These are phyloP conservation scores for Fusarium sp. DNA, from an alignment of 2,329 filamentous ascomycete genomes.

Conservation along the genomic window DNA sequence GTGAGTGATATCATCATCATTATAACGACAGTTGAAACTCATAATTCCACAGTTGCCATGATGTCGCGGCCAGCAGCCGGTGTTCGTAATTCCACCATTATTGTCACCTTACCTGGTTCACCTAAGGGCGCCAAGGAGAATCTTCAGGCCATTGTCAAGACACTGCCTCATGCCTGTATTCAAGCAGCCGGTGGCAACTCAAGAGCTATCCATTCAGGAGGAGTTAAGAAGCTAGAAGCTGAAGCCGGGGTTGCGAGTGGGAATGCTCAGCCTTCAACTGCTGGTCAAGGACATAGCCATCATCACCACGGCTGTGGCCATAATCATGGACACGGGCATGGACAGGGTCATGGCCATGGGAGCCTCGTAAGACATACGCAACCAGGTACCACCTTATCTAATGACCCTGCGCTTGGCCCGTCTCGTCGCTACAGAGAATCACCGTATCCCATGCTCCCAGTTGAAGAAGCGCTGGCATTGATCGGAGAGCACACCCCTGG, in stretches of 20 bases:
- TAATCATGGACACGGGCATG: slow-evolving; percentile 61
- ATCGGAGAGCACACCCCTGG: slow-evolving; percentile 81
- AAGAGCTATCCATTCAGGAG: slow-evolving; percentile 81
- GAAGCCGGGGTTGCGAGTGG: slow-evolving; percentile 76
- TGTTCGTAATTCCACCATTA: slow-evolving; percentile 82
- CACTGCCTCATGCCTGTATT: slow-evolving; percentile 94
- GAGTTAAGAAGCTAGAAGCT: slow-evolving; percentile 84
- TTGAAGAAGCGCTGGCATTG: slow-evolving; percentile 81
- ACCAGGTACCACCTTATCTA: slow-evolving; percentile 69
- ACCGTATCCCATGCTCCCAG: slow-evolving; percentile 91
- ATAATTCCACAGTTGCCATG: slow-evolving; percentile 78
- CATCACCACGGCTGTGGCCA: slow-evolving; percentile 67
- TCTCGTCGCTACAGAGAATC: slow-evolving; percentile 83
- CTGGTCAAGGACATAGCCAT: slow-evolving; percentile 64
- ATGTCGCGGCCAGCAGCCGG: slow-evolving; percentile 97
- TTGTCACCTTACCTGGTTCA: slow-evolving; percentile 92
- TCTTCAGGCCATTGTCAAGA: slow-evolving; percentile 85
- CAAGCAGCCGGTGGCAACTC: slow-evolving; percentile 90
- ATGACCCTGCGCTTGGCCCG: slow-evolving; percentile 72
- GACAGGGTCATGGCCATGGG: slow-evolving; percentile 72
- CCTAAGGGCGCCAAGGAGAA: slow-evolving; percentile 97
- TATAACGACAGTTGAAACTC: slow-evolving; percentile 4
- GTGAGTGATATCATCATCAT: slow-evolving; percentile 65
- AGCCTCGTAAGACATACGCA: slow-evolving; percentile 80
- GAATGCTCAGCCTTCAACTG: slow-evolving; percentile 48